Conservation (phyloP, 441 rosid genomes). For the Populus hybrid region DNA sequence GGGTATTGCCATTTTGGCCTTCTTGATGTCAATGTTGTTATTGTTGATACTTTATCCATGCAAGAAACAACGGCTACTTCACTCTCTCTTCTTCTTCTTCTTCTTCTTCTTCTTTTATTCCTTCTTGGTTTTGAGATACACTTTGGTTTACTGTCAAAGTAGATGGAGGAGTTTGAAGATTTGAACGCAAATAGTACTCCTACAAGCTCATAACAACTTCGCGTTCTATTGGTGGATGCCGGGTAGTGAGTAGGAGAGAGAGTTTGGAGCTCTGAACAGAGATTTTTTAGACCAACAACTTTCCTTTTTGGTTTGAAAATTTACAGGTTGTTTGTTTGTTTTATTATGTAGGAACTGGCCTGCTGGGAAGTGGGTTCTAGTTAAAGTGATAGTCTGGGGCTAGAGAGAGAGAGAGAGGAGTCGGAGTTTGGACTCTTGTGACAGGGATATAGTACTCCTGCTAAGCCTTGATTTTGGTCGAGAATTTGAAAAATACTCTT, state of each 20-base stretch:
- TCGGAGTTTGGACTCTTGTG: constrained; percentile 14
- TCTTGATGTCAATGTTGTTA: constrained; percentile 33
- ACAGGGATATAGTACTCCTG: not conserved
- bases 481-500: not conserved
- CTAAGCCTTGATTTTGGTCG: not conserved
- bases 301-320: not conserved
- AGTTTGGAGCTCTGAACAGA: constrained; percentile 1
- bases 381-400: constrained; percentile 10
- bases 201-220: not conserved
- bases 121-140: not conserved
- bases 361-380: not conserved
- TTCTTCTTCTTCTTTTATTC: not conserved
- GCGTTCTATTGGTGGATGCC: constrained; percentile 1
- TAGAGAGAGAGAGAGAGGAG: not conserved
- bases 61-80: constrained; percentile 4
- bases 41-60: constrained; percentile 46
- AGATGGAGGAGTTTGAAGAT: not conserved
- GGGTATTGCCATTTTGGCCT: constrained; percentile 81
- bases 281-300: not conserved
- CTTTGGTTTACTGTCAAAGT: not conserved
- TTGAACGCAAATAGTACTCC: not conserved
- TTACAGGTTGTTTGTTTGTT: constrained; percentile 6
- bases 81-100: no score
- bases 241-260: not conserved
- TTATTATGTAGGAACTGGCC: not conserved